Percentiles rank a stretch among this genome's conserved stretches.
These are phyloP conservation scores for Hirsutella minnesotensis DNA, from an alignment of 2,329 filamentous ascomycete species.

Conservation along the genomic window DNA sequence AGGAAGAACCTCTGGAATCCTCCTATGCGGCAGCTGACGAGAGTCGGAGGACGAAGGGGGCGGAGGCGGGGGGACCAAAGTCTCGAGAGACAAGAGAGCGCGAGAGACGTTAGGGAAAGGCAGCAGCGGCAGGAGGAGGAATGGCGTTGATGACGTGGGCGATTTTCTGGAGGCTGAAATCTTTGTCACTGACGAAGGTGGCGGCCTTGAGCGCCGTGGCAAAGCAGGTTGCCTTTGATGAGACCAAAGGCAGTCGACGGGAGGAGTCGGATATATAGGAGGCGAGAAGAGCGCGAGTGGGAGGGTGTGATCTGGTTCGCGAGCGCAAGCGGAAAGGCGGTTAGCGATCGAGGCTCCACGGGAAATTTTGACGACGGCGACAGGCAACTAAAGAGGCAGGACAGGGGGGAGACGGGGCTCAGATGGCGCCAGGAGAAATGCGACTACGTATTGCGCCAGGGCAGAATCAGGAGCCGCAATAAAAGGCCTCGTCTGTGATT, in stretches of 20 bases:
- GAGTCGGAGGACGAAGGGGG: conserved; percentile 45
- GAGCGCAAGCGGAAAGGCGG: neutral
- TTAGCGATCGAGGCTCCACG: too few species aligned
- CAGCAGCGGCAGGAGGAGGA: conserved; percentile 43
- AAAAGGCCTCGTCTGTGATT: too few species aligned
- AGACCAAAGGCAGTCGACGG: conserved; percentile 49
- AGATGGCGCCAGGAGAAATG: too few species aligned
- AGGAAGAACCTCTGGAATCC: conserved; percentile 97
- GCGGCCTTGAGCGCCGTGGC: conserved; percentile 55
- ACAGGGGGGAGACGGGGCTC: too few species aligned
- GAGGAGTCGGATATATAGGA: conserved; percentile 1
- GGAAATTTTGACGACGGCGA: too few species aligned
- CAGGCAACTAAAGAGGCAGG: too few species aligned
- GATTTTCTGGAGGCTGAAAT: conserved; percentile 55
- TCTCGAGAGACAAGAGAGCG: conserved; percentile 36
- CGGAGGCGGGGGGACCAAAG: conserved; percentile 32
- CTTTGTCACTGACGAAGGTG: conserved; percentile 52
- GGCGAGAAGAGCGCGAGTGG: neutral
- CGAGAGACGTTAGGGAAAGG: conserved; percentile 30
- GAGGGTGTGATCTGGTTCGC: neutral
- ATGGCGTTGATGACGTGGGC: conserved; percentile 56
- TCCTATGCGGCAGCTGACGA: conserved; percentile 99
- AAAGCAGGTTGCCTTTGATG: conserved; percentile 46
- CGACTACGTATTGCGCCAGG: too few species aligned
- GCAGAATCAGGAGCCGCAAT: too few species aligned